phyloP scores from a whole-genome alignment of 345 rosid genomes.

The Anastatica hierochuntica region DNA sequence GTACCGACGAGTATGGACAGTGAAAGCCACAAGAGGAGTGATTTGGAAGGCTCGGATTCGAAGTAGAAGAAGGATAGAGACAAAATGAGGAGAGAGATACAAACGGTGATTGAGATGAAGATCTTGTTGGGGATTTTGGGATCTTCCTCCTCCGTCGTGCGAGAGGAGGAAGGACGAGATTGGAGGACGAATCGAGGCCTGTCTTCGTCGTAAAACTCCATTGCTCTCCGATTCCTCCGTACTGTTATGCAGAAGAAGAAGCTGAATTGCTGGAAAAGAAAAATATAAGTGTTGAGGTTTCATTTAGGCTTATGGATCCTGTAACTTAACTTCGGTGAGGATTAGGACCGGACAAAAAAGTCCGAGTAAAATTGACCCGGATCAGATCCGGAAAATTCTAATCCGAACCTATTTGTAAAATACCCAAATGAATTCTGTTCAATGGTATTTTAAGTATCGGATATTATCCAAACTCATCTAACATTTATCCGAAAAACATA shows the following conservation, averaged over 20 bases:
- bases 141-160: constrained; percentile 4
- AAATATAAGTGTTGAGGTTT: neutral
- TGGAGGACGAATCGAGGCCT: constrained; percentile 72
- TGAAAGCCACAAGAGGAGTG: constrained; percentile 63
- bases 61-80: constrained; percentile 50
- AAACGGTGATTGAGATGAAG: constrained; percentile 26
- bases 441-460: too few relatives aligned
- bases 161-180: constrained; percentile 39
- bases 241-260: constrained; percentile 2
- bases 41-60: constrained; percentile 53
- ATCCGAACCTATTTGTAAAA: too few relatives aligned
- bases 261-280: neutral
- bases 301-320: neutral
- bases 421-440: too few relatives aligned
- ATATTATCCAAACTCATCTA: too few relatives aligned
- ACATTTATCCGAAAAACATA: too few relatives aligned
- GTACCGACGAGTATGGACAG: constrained; percentile 61
- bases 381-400: too few relatives aligned
- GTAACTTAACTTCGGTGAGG: too few relatives aligned
- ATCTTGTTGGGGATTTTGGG: constrained; percentile 22
- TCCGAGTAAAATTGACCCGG: too few relatives aligned
- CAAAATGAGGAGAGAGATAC: constrained; percentile 32
- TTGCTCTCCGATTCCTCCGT: constrained; percentile 11
- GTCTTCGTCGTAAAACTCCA: constrained; percentile 93
- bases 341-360: too few relatives aligned